Evolutionary conservation across 2,329 filamentous ascomycete species (phyloP), one percentile per base, ranked within the genome.

Genomic region (Aspergillus tanneri): DNA sequence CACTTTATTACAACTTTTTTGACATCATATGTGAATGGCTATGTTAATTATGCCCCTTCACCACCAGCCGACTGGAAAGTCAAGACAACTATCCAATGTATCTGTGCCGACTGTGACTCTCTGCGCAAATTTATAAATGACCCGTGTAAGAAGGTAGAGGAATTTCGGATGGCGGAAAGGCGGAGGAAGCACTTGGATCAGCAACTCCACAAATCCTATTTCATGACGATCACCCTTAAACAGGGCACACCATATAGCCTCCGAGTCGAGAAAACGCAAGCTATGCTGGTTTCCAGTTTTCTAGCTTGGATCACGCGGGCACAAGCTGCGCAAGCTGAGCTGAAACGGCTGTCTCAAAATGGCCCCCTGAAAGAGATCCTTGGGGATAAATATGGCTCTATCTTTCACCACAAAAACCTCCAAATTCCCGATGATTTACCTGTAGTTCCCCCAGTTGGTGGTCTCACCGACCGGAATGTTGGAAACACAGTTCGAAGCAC

Each of bases 231-330:
- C 14, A 44, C 16, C 1, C 9, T 37, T 7, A 44, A 12, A 43
- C 2, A 3, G 10, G n/a, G 28, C 11, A 19, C 30, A 14, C 42
- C 42, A 5, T n/a, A 22, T 25, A 37, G 3, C n/a, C 23, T 44
- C 4, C 42, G 42, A n/a, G 42, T 44, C 14, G 30, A 37, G 12
- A 44, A 44, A 37, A 44, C 42, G 3, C 11, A 11, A 14, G 42
- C 42, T 16, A 8, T 25, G n/a, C 22, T 16, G 5, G 32, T 37
- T 44, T 37, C 32, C 11, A n/a, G 37, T 16, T 37, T 7, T 7
- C 5, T 25, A 8, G 42, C 21, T 10, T 37, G 42, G 32, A 25
- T 21, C 34, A 27, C 7, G 14, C 42, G 42, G 14, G 42, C 32
- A 37, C 22, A 14, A 7, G 5, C 3, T 9, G 42, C 18, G 14